Base-by-base conservation (phyloP, 805 yeast genomes). In the Candida dajiaensis region DNA sequence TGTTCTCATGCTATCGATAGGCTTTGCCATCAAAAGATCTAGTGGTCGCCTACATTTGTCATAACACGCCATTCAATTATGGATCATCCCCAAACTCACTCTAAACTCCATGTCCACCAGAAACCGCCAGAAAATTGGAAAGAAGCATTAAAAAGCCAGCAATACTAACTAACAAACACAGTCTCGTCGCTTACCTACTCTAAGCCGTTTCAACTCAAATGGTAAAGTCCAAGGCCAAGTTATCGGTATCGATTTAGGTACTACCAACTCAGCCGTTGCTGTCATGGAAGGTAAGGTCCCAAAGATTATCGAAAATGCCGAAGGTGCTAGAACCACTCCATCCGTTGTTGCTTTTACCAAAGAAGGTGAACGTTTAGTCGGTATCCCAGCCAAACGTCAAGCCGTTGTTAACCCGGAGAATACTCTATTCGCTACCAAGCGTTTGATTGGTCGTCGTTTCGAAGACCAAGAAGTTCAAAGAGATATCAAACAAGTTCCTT, bases 261-360 rank as follows among this genome's bases (percentile, higher is more conserved):
- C 95, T 44, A 86, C 95, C 44, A 86, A 86, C 70, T 85, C 92
- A 45, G 95, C 94, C n/a, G 92, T 85, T 41, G 94, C 95, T 47
- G 43, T 60, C 42, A 60, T 60, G 64, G 64, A 60, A 50, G 64
- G 64, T 57, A 60, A 60, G 37, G 69, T 83, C 43, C 81, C 83
- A 67, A 79, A 79, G 60, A 83, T 85, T 50, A 74, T 85, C 49
- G 92, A 86, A 67, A 83, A 85, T 62, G 84, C 83, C 54, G 88
- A 85, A 68, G 94, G 94, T 49, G 78, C 81, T 47, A 71, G 90
- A 65, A 85, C 94, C 21, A 60, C 64, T 26, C 64, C 64, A 57
- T 60, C 64, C 40, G 76, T 85, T 21, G 94, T 85, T 38, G 89
- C 90, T 25, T 80, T 78, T 64, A 68, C 78, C 54, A 74, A 73